phyloP scores from a whole-genome alignment of 768 basidiomycete species.

The Boletus bicolor region DNA sequence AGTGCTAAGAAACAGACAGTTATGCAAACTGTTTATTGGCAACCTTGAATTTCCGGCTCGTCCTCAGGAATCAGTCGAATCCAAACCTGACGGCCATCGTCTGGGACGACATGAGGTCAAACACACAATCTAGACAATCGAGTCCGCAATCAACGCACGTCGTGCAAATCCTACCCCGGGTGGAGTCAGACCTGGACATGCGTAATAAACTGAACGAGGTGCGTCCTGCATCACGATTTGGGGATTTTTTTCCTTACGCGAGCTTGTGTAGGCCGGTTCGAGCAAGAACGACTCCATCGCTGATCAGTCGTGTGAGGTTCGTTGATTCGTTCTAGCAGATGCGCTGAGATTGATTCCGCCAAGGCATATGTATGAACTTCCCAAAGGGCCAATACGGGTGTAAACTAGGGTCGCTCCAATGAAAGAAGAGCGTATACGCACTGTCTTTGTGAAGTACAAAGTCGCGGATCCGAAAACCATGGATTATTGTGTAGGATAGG shows the following conservation, averaged over 20 bases:
- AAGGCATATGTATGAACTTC: neutral
- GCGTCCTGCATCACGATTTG: neutral
- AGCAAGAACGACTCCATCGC: neutral
- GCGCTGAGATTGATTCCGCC: neutral
- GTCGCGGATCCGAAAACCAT: neutral
- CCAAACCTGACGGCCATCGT: neutral
- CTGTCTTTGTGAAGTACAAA: too few relatives aligned
- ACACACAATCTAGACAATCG: neutral
- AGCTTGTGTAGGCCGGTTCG: neutral
- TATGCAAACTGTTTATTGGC: slow-evolving; percentile 16
- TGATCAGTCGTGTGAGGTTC: neutral
- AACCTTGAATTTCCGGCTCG: slow-evolving; percentile 8
- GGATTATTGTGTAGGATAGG: neutral
- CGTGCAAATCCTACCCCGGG: neutral
- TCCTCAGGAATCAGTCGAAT: neutral
- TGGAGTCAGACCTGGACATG: neutral
- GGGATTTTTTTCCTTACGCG: neutral
- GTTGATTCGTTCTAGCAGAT: neutral
- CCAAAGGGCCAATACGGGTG: neutral
- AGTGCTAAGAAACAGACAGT: neutral
- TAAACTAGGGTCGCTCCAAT: neutral
- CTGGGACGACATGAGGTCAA: neutral
- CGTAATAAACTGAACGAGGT: neutral
- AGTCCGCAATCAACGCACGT: neutral
- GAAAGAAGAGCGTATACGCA: neutral